Conservation (phyloP, 768 basidiomycete species). For the Mycena rebaudengoi region DNA sequence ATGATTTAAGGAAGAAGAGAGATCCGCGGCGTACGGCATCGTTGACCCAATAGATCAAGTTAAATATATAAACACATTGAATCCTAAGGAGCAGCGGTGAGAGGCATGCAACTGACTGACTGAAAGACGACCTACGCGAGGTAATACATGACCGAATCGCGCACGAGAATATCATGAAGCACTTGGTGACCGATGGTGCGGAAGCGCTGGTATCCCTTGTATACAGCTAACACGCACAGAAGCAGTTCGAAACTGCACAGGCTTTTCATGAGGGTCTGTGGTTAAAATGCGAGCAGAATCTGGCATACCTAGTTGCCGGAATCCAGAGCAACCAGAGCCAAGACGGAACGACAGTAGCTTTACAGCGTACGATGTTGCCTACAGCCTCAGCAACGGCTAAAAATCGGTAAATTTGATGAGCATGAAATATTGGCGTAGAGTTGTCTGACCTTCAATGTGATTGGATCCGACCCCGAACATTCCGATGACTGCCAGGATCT, state of each 20-base stretch:
- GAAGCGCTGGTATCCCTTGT: slow-evolving; percentile 15
- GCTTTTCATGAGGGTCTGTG: background rate
- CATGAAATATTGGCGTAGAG: background rate
- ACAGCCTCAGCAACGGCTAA: slow-evolving; percentile 11
- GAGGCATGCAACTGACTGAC: background rate
- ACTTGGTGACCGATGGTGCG: background rate
- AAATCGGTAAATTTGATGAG: background rate
- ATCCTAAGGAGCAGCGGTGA: background rate
- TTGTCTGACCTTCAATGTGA: background rate
- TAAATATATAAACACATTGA: background rate
- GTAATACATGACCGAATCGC: slow-evolving; percentile 18
- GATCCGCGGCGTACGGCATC: background rate
- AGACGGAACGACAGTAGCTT: background rate
- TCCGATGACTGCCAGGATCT: slow-evolving; percentile 15
- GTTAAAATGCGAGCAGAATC: background rate
- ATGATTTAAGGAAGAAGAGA: background rate
- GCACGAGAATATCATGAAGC: slow-evolving; percentile 17
- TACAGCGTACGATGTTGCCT: slow-evolving; percentile 8
- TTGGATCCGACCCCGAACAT: slow-evolving; percentile 3
- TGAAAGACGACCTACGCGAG: background rate
- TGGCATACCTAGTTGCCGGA: background rate
- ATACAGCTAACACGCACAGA: slow-evolving; percentile 14
- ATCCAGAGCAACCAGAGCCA: slow-evolving; percentile 19
- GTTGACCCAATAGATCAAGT: background rate
- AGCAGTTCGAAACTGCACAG: slow-evolving; percentile 18